These are phyloP conservation scores for Blastobotrys malaysiensis DNA, from an alignment of 1,139 yeast genomes.

Conservation along the genomic window DNA sequence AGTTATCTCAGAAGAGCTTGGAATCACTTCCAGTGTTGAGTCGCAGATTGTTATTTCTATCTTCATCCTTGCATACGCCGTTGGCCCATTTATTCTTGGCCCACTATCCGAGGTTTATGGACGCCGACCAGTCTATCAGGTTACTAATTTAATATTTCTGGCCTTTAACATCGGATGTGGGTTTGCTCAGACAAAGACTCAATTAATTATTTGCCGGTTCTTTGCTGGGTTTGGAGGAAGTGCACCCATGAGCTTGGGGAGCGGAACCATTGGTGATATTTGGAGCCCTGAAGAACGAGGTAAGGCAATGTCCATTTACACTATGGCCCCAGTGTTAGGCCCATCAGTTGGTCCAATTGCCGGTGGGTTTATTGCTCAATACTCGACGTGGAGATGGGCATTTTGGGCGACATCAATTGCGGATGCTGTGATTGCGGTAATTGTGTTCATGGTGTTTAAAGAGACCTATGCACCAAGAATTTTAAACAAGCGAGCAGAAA, in stretches of 20 bases:
- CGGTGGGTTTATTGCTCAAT: conserved; percentile 75
- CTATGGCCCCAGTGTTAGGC: conserved; percentile 90
- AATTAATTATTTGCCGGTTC: conserved; percentile 74
- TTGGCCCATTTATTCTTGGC: conserved; percentile 89
- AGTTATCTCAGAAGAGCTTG: conserved; percentile 67
- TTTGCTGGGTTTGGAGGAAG: conserved; percentile 82
- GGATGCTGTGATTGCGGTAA: conserved; percentile 80
- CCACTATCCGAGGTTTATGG: conserved; percentile 85
- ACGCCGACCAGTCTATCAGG: conserved; percentile 74
- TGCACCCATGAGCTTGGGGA: conserved; percentile 80
- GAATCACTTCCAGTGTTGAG: conserved; percentile 59
- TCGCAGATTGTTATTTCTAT: conserved; percentile 83
- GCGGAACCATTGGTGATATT: conserved; percentile 87
- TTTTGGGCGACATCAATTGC: conserved; percentile 91
- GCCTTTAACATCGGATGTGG: conserved; percentile 88
- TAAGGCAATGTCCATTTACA: conserved; percentile 82
- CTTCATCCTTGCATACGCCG: conserved; percentile 83
- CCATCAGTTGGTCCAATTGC: conserved; percentile 90
- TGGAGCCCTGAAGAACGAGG: conserved; percentile 77
- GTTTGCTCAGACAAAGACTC: conserved; percentile 74
- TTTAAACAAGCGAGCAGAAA: conserved; percentile 63
- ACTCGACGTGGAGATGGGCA: conserved; percentile 60
- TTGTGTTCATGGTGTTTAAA: conserved; percentile 57
- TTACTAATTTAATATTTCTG: conserved; percentile 45
- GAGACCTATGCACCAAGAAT: conserved; percentile 91